Evolutionary conservation across 257 asterid genomes (phyloP), one percentile per base, ranked within the genome.

Genomic region (Prunella vulgaris): DNA sequence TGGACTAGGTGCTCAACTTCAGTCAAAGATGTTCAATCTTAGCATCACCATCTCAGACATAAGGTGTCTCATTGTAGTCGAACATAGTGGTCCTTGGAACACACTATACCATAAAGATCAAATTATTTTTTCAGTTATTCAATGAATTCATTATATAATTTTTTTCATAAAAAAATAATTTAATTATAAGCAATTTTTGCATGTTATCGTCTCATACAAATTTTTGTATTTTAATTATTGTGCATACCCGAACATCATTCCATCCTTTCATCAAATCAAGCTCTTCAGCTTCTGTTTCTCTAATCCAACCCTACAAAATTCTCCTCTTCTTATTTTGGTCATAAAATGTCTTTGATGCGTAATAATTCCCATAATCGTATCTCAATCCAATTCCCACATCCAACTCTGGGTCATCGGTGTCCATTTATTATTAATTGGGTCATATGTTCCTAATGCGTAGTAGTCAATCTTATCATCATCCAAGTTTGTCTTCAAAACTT

Each of bases 301-400:
- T 83, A 22, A 74, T 75, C 95, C 96, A 90, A 5, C 93, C 90
- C 93, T 85, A 87, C 60, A 90, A 53, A 14, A 90, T 70, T 37
- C 96, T 90, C 69, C 96, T 84, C 74, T 80, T 24, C 24, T 77
- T 78, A 5, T 72, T 64, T 5, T 79, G 85, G 46, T 87, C 96
- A 77, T 84, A 90, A 75, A 90, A 90, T 3, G 96, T 77, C 76
- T 90, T 90, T 0, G 96, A 87, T 1, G 95, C 96, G 74, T 90
- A 90, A 18, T 75, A 87, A 24, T 75, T 77, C 10, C 96, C 96
- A 66, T 90, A 87, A 70, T 90, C 96, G 30, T 76, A 68, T 10
- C 89, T 80, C 37, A 87, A 14, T 74, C 95, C 93, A 1, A 79
- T 80, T 7, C 95, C 90, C 44, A 84, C 85, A 61, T 90, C 95